A percentile compares a stretch with the other conserved stretches of the same genome.
Conservation (phyloP, 352 stramenopile species). For the Phytophthora boehmeriae region DNA sequence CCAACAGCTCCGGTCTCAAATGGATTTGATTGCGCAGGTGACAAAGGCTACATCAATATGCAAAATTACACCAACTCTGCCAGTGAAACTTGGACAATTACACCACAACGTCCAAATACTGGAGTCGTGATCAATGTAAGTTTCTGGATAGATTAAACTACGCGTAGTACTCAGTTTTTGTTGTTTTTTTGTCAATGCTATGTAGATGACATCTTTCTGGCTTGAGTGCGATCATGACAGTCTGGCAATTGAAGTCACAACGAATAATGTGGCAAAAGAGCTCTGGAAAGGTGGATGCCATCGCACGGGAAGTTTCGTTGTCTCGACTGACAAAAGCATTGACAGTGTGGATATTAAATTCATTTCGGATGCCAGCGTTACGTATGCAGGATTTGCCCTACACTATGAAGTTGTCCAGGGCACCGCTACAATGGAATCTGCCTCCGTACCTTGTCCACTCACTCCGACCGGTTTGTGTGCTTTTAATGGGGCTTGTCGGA, state of each 20-base stretch:
- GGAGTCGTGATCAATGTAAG: constrained; percentile 49
- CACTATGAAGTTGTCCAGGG: constrained; percentile 39
- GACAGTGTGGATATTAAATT: constrained; percentile 47
- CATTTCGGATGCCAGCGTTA: constrained; percentile 45
- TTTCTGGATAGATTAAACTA: neutral
- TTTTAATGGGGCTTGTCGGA: constrained; percentile 50
- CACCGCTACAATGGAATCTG: constrained; percentile 1
- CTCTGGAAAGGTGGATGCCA: constrained; percentile 63
- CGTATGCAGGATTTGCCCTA: constrained; percentile 49
- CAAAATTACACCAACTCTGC: constrained; percentile 45
- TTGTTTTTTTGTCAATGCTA: neutral
- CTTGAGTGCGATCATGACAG: constrained; percentile 68
- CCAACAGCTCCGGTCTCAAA: constrained; percentile 8
- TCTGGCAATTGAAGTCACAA: constrained; percentile 33
- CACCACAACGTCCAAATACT: constrained; percentile 15
- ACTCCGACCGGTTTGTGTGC: constrained; percentile 39
- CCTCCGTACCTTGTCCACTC: constrained; percentile 44
- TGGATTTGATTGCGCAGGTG: constrained; percentile 37
- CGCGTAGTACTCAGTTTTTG: neutral
- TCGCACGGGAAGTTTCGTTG: constrained; percentile 43
- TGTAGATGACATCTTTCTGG: constrained; percentile 50
- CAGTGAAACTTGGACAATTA: constrained; percentile 49
- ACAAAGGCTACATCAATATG: constrained; percentile 41
- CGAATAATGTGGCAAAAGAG: constrained; percentile 7
- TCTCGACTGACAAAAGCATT: constrained; percentile 35